Base-by-base conservation (phyloP, 208 protist genomes). In the Crithidia expoeki region DNA sequence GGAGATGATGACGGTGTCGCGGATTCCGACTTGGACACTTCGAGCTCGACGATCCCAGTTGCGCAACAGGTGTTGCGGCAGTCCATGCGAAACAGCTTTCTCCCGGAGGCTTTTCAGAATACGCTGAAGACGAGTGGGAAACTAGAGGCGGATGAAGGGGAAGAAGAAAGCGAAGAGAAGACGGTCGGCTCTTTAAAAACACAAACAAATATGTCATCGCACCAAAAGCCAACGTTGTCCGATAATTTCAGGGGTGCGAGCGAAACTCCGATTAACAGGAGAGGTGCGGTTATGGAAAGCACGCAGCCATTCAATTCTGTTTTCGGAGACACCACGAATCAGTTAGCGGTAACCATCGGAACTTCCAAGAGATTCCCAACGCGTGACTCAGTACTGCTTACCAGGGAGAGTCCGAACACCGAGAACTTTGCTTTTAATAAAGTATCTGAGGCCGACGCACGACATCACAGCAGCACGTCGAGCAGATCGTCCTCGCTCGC, bases 51-150 rank as follows among this genome's bases (percentile, higher is more conserved):
- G 1, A 4, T 65, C 16, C 42, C 71, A 0, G 71, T 47, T 0
- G 71, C 71, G 30, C 63, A 61, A 32, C 63, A 61, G 9, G 56
- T 66, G 12, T 52, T 76, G 27, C 53, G 71, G 30, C 49, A 61
- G 27, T 76, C 71, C 2, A 71, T 76, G 71, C 55, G 52, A 4
- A 57, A 66, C 21, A 58, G 42, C 34, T 67, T 70, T n/a, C 58
- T 40, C 2, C 56, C 63, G 0, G 23, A 34, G 0, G 56, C 17
- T 28, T 65, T 69, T 59, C 50, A 33, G 0, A 5, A 52, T 14
- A 9, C 49, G 4, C 16, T 33, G 17, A 38, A 23, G 28, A 60
- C 7, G n/a, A 46, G 7, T 16, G 21, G 0, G 1, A 23, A 11
- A 34, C 16, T 27, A 16, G 16, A 42, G 32, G 32, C 2, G 28